Evolutionary conservation across 78 protist genomes (phyloP).

Genomic region (Dictyostelium capitatum): DNA sequence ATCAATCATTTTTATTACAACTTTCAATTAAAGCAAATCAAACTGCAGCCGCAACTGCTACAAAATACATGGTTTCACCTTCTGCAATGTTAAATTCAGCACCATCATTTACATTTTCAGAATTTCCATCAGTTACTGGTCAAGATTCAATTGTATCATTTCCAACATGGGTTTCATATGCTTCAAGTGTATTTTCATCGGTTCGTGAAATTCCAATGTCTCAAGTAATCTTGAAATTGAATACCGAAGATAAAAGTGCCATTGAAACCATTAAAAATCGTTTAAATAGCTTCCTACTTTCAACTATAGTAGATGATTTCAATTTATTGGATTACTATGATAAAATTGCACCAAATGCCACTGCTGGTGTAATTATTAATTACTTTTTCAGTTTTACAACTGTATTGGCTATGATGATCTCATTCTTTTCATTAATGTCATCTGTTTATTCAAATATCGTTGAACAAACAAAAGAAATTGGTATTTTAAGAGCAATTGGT

Average conservation of each 20-base stretch:
- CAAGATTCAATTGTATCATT: constrained; percentile 87
- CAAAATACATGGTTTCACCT: constrained; percentile 37
- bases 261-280: not conserved
- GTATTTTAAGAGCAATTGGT: constrained; percentile 93
- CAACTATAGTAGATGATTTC: not conserved
- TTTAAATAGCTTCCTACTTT: not conserved
- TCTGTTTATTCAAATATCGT: constrained; percentile 91
- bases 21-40: not conserved
- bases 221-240: constrained; percentile 4
- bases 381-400: constrained; percentile 90
- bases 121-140: constrained; percentile 60
- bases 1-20: constrained; percentile 17
- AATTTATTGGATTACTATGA: constrained; percentile 47
- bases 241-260: not conserved
- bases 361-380: constrained; percentile 76
- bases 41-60: not conserved
- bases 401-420: constrained; percentile 89
- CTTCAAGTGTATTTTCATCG: not conserved
- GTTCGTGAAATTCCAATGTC: constrained; percentile 57
- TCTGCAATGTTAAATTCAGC: constrained; percentile 79
- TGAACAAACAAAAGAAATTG: constrained; percentile 95
- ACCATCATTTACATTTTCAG: constrained; percentile 65
- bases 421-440: constrained; percentile 91
- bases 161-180: constrained; percentile 65
- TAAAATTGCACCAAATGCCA: constrained; percentile 14